These are phyloP conservation scores for Colletotrichum sp. DNA, from an alignment of 2,329 filamentous ascomycete genomes.

Conservation along the genomic window DNA sequence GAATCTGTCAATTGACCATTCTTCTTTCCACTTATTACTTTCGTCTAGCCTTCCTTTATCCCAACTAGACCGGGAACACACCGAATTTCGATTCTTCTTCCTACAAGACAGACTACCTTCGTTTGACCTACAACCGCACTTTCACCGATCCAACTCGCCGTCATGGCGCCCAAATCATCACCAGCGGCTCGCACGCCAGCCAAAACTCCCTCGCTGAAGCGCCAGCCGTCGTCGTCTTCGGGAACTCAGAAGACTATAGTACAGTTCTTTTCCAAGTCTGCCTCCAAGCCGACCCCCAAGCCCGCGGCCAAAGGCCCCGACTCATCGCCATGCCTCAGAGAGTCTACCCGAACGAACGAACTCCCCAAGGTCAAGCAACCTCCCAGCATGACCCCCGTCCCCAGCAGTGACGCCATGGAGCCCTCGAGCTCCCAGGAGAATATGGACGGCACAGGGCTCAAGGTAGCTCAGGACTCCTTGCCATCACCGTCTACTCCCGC, in stretches of 20 bases:
- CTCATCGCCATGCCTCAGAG: slow-evolving; percentile 42
- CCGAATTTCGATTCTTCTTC: neutral
- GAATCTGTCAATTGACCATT: neutral
- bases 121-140: neutral
- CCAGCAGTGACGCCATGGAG: slow-evolving; percentile 79
- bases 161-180: slow-evolving; percentile 24
- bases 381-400: slow-evolving; percentile 70
- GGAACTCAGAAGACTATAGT: slow-evolving; percentile 48
- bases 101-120: neutral
- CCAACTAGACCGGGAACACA: neutral
- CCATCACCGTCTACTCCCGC: slow-evolving; percentile 45
- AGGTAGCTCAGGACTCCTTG: slow-evolving; percentile 59
- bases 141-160: neutral
- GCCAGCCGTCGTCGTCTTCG: slow-evolving; percentile 23
- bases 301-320: slow-evolving; percentile 34
- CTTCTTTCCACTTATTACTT: neutral
- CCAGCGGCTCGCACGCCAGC: slow-evolving; percentile 39
- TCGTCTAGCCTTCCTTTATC: neutral
- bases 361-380: slow-evolving; percentile 42
- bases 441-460: slow-evolving; percentile 47
- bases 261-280: slow-evolving; percentile 48
- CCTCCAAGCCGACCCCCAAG: slow-evolving; percentile 36
- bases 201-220: slow-evolving; percentile 31
- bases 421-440: slow-evolving; percentile 74
- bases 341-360: slow-evolving; percentile 50